phyloP scores from a whole-genome alignment of 352 stramenopile genomes.

The Globisporangium parvum region DNA sequence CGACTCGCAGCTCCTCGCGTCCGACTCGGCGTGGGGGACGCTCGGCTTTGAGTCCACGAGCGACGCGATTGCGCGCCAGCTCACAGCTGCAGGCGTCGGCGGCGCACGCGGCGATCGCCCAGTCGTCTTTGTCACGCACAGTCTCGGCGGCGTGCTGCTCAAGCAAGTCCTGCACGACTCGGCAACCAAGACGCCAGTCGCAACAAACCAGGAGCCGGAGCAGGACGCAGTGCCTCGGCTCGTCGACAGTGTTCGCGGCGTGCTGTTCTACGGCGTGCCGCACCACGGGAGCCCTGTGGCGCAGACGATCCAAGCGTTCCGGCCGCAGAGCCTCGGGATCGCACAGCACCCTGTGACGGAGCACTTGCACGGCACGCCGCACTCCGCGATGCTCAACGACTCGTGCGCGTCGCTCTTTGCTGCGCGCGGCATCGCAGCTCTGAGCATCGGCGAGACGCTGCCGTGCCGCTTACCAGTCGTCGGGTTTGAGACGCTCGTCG shows the following conservation, averaged over 20 bases:
- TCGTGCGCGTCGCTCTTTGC: slow-evolving; percentile 55
- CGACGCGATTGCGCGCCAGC: slow-evolving; percentile 50
- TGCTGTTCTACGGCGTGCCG: slow-evolving; percentile 76
- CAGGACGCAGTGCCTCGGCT: slow-evolving; percentile 12
- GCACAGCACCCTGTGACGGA: slow-evolving; percentile 67
- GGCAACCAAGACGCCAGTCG: background rate
- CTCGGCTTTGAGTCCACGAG: slow-evolving; percentile 72
- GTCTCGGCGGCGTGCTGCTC: slow-evolving; percentile 73
- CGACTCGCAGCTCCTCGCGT: slow-evolving; percentile 69
- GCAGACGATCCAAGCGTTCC: slow-evolving; percentile 56
- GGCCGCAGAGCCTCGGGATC: slow-evolving; percentile 33
- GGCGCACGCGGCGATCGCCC: slow-evolving; percentile 32
- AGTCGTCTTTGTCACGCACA: slow-evolving; percentile 82
- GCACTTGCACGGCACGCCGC: slow-evolving; percentile 68
- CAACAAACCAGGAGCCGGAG: background rate
- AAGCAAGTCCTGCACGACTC: slow-evolving; percentile 78
- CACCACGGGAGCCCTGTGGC: slow-evolving; percentile 77
- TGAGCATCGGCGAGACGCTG: slow-evolving; percentile 63
- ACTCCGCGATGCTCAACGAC: slow-evolving; percentile 75
- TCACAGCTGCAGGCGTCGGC: slow-evolving; percentile 57
- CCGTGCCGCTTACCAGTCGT: slow-evolving; percentile 63
- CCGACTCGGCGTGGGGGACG: slow-evolving; percentile 67
- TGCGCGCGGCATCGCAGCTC: slow-evolving; percentile 38
- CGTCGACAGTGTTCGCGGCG: slow-evolving; percentile 56
- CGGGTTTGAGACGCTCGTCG: slow-evolving; percentile 65